Evolutionary conservation across 768 basidiomycete genomes (phyloP), one percentile per base, ranked within the genome.

Genomic region (Russula compacta): DNA sequence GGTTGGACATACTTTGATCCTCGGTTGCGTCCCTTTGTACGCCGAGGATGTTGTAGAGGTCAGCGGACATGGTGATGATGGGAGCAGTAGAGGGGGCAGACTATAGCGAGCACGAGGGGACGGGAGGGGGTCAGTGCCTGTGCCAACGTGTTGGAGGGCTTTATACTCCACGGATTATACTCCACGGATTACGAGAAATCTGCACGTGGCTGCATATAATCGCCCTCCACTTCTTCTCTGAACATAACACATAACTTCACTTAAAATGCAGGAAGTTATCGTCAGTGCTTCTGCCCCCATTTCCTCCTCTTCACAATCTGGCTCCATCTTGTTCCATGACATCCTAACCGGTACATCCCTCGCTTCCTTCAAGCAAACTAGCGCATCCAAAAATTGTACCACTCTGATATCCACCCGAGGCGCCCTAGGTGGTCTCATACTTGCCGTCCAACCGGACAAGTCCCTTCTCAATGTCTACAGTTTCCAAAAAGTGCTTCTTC

Each of bases 361-460:
- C 44, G 82, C 87, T n/a, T 86, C 92, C 1, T 95, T 94, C 80
- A 95, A 95, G 69, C 92, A 93, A 64, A 86, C 88, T 2, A 86
- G 76, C 64, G 78, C 90, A 21, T 73, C 76, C 11, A 68, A 77
- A 3, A 82, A 87, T 56, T 89, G 83, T 68, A 84, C 84, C n/a
- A 81, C 84, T 7, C 75, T 84, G 29, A 77, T 92, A 4, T 81
- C 83, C 58, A 86, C 90, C 1, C 76, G 74, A 52, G 77, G 84
- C 70, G 85, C 85, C 0, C 81, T 84, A 64, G 97, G 95, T 24
- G 94, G 95, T 1, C 78, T 92, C 60, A 79, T 97, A 56, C 78
- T 97, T 21, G 85, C 91, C 33, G 84, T 86, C 1, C 94, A 97
- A 70, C 83, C 85, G 50, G 92, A 94, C 60, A 97, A 97, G 72